Evolutionary conservation across 139 green algal genomes (phyloP), one percentile per base, ranked within the genome.

Genomic region (Coelastrella sp.): DNA sequence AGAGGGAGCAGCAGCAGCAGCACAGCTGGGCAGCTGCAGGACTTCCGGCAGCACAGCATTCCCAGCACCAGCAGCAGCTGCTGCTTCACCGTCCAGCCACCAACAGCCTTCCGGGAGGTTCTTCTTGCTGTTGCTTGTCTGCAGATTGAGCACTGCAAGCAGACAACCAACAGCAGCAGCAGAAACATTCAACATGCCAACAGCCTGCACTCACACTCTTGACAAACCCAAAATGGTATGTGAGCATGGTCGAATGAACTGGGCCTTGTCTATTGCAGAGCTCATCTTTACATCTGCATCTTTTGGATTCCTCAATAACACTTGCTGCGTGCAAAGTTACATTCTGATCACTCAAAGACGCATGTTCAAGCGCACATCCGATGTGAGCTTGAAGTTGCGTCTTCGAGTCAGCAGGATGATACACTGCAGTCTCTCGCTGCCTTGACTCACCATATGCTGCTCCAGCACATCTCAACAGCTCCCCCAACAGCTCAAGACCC

Each of bases 401-500:
- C n/a, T n/a, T n/a, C n/a, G n/a, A n/a, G n/a, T 34, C 62, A 69
- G 8, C 27, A 69, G 19, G 62, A 1, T 38, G n/a, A 38, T 69
- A 30, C 62, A 69, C 48, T 57, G 30, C 75, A 72, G 30, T n/a
- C 40, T 38, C 27, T 34, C 8, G 9, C 45, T 38, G 3, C 66
- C 38, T 23, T 21, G 35, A 41, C 78, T 69, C 73, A 93, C 79
- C 85, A 84, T 96, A 92, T 4, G 80, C 93, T 15, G 91, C 92
- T 25, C 35, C 59, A 17, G 90, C 6, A 5, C 23, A 23, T 0
- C 62, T 40, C 35, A 97, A 79, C 30, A 94, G 35, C 60, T 93
- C 87, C 0, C 63, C 59, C 53, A 97, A 82, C 25, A 97, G 57
- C 23, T 98, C 94, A 45, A 95, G 87, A 0, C 95, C 95, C 8